A percentile compares a stretch with the other conserved stretches of the same genome.
Conservation (phyloP, 176 grass and related monocot species). For the Poa pratensis region DNA sequence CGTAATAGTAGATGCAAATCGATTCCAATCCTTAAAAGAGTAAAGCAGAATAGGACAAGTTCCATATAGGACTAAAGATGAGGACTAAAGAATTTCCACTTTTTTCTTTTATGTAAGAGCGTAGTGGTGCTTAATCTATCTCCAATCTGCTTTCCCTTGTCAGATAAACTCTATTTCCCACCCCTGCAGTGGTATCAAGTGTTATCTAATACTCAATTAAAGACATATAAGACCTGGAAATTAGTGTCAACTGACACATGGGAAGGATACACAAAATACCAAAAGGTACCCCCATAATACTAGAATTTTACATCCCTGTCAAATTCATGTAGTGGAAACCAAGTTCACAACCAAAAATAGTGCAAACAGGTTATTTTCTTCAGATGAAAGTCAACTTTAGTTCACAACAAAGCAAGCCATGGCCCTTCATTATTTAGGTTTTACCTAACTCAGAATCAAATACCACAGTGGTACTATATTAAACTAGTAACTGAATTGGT, state of each 20-base stretch:
- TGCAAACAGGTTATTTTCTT: not conserved
- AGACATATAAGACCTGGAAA: not conserved
- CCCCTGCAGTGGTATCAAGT: not conserved
- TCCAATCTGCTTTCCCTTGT: not conserved
- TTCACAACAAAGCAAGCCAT: not conserved
- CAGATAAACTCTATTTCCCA: not conserved
- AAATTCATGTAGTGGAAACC: not conserved
- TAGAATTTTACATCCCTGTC: not conserved
- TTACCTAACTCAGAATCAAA: not conserved
- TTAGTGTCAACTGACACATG: not conserved
- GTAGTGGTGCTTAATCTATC: not conserved
- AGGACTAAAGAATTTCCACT: not conserved
- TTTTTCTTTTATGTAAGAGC: not conserved
- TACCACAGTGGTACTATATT: not conserved
- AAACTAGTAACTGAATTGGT: not conserved
- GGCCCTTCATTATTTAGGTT: not conserved
- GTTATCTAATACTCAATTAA: not conserved
- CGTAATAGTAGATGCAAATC: conserved; percentile 36
- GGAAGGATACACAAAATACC: not conserved
- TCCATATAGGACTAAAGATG: not conserved
- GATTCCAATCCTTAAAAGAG: not conserved
- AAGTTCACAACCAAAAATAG: not conserved
- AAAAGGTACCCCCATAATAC: not conserved
- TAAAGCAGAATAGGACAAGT: not conserved
- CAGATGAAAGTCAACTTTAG: not conserved